A percentile compares a stretch with the other conserved stretches of the same genome.
These are phyloP conservation scores for Aspergillus viridinutans DNA, from an alignment of 2,329 filamentous ascomycete genomes.

Conservation along the genomic window DNA sequence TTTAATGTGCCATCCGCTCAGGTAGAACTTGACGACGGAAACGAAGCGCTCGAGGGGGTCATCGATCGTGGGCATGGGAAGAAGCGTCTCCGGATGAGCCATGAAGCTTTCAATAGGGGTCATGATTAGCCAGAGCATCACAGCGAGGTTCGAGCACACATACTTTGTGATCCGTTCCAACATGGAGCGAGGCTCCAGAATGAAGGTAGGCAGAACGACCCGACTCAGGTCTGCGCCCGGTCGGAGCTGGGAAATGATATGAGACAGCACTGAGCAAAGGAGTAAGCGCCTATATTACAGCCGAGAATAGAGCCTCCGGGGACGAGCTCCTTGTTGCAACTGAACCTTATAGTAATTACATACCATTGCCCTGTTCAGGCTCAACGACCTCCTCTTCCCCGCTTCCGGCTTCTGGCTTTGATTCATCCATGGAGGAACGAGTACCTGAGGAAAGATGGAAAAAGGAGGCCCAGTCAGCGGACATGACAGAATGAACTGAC, in stretches of 20 bases:
- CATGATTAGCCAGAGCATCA: conserved; percentile 5
- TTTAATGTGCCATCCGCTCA: conserved; percentile 98
- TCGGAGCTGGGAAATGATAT: conserved; percentile 95
- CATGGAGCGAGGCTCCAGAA: conserved; percentile 96
- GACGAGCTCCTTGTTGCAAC: not conserved
- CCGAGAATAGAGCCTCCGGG: not conserved
- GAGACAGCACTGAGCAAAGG: conserved; percentile 68
- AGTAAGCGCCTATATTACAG: conserved; percentile 1
- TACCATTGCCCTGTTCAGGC: conserved; percentile 90
- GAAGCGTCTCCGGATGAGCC: conserved; percentile 94
- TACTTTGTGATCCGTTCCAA: conserved; percentile 98
- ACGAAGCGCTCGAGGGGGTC: conserved; percentile 88
- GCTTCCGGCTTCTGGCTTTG: conserved; percentile 34
- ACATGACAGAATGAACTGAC: conserved; percentile 15
- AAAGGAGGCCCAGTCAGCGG: conserved; percentile 23
- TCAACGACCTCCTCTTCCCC: conserved; percentile 79
- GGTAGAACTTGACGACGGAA: conserved; percentile 94
- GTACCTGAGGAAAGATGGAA: conserved; percentile 31
- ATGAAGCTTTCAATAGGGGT: conserved; percentile 69
- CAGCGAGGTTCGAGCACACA: conserved; percentile 28
- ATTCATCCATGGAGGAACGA: conserved; percentile 57
- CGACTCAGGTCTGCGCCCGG: conserved; percentile 92
- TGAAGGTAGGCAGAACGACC: conserved; percentile 94
- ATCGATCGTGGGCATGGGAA: conserved; percentile 80
- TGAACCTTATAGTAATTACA: conserved; percentile 25